Conservation (phyloP, 129 eudicot species). For the Flaveria trinervia region DNA sequence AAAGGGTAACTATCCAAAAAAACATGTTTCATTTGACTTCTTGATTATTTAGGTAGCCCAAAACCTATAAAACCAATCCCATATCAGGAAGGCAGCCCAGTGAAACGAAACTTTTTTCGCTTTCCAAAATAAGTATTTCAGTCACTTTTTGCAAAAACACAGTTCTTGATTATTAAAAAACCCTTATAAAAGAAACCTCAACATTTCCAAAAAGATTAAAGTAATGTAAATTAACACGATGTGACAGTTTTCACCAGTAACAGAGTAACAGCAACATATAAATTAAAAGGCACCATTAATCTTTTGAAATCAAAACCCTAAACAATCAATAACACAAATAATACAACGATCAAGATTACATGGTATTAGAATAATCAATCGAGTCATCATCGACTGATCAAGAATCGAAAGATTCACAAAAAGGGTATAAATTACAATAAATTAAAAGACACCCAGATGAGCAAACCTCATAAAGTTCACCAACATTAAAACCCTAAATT, state of each 20-base stretch:
- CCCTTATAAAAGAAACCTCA: not conserved
- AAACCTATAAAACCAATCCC: too few species aligned
- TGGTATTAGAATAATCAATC: not conserved
- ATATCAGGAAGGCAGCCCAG: too few species aligned
- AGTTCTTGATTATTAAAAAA: not conserved
- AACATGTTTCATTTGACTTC: too few species aligned
- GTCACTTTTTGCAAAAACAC: not conserved
- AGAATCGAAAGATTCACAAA: not conserved
- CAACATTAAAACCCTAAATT: not conserved
- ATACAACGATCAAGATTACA: not conserved
- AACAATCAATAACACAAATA: constrained; percentile 21
- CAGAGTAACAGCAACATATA: not conserved
- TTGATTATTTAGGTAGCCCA: too few species aligned
- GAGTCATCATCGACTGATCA: not conserved
- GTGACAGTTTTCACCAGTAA: not conserved
- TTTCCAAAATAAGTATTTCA: too few species aligned
- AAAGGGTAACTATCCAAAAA: too few species aligned
- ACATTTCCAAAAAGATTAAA: constrained; percentile 2
- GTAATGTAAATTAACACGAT: constrained; percentile 5
- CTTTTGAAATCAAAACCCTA: not conserved
- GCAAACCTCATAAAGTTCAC: not conserved
- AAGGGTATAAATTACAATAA: not conserved
- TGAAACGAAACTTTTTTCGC: too few species aligned
- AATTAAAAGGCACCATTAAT: not conserved
- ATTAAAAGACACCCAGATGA: not conserved